Conservation (phyloP, 75 land plant genomes). For the Selaginella tamariscina region DNA sequence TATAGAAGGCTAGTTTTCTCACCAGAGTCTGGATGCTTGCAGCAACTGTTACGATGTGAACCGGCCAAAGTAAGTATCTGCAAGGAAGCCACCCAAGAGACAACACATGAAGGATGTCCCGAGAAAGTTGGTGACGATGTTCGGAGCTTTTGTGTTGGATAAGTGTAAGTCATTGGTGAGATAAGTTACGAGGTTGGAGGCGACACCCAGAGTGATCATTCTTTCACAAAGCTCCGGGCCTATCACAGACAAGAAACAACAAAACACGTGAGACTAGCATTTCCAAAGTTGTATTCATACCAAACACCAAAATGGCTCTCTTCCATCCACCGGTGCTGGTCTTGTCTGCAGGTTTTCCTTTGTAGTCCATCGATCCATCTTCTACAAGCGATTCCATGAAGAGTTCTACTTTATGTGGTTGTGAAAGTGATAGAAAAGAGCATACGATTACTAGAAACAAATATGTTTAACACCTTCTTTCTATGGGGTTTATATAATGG, state of each 20-base stretch:
- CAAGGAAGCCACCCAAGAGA: slow-evolving; percentile 67
- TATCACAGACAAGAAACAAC: slow-evolving; percentile 14
- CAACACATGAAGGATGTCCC: slow-evolving; percentile 56
- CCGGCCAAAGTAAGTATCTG: slow-evolving; percentile 63
- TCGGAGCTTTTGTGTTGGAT: slow-evolving; percentile 44
- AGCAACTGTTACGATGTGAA: slow-evolving; percentile 43
- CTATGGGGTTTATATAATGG: too few species aligned
- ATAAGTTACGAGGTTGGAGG: slow-evolving; percentile 59
- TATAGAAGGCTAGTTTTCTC: too few species aligned
- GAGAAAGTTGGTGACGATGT: slow-evolving; percentile 60
- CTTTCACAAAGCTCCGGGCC: slow-evolving; percentile 61
- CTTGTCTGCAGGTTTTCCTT: slow-evolving; percentile 50
- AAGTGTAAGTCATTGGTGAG: slow-evolving; percentile 45
- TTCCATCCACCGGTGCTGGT: slow-evolving; percentile 66
- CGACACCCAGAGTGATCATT: slow-evolving; percentile 62
- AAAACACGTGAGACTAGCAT: background rate
- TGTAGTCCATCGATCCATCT: slow-evolving; percentile 42
- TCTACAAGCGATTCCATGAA: slow-evolving; percentile 12
- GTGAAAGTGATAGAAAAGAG: too few species aligned
- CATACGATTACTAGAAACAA: too few species aligned
- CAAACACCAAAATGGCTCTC: slow-evolving; percentile 50
- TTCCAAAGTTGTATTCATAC: slow-evolving; percentile 17
- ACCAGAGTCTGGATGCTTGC: slow-evolving; percentile 37
- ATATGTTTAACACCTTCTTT: too few species aligned
- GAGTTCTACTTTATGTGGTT: too few species aligned